phyloP scores from a whole-genome alignment of 2,329 filamentous ascomycete species.

The Phoma sp. region DNA sequence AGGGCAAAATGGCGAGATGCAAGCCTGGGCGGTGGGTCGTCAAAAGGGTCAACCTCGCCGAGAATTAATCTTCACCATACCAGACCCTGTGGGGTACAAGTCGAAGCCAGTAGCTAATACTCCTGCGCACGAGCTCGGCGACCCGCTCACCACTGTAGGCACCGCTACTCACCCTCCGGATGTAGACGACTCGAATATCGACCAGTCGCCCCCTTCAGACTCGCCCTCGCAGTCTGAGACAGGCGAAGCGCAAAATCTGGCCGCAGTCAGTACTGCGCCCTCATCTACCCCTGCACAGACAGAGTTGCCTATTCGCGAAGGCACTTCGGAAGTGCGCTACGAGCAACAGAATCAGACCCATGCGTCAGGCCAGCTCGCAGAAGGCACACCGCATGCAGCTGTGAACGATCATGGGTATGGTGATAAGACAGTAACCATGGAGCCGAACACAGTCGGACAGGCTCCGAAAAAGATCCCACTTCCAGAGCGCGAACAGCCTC shows the following conservation, averaged over 20 bases:
- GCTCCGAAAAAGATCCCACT: slow-evolving; percentile 57
- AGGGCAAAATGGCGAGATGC: slow-evolving; percentile 51
- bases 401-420: slow-evolving; percentile 53
- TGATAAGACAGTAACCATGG: slow-evolving; percentile 56
- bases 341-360: slow-evolving; percentile 54
- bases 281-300: slow-evolving; percentile 21
- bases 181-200: slow-evolving; percentile 24
- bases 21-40: slow-evolving; percentile 55
- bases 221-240: slow-evolving; percentile 26
- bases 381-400: slow-evolving; percentile 53
- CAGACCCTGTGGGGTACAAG: slow-evolving; percentile 38
- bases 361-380: slow-evolving; percentile 51
- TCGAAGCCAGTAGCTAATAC: slow-evolving; percentile 38
- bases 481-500: slow-evolving; percentile 39
- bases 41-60: slow-evolving; percentile 52
- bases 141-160: slow-evolving; percentile 42
- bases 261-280: slow-evolving; percentile 3
- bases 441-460: slow-evolving; percentile 58
- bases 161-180: slow-evolving; percentile 48
- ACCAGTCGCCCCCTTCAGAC: slow-evolving; percentile 32
- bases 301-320: slow-evolving; percentile 43
- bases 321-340: slow-evolving; percentile 53
- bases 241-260: slow-evolving; percentile 10
- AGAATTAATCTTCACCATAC: slow-evolving; percentile 50
- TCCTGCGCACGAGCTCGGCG: slow-evolving; percentile 32